phyloP scores from a whole-genome alignment of 2,329 filamentous ascomycete species.

The Fusarium chaquense region DNA sequence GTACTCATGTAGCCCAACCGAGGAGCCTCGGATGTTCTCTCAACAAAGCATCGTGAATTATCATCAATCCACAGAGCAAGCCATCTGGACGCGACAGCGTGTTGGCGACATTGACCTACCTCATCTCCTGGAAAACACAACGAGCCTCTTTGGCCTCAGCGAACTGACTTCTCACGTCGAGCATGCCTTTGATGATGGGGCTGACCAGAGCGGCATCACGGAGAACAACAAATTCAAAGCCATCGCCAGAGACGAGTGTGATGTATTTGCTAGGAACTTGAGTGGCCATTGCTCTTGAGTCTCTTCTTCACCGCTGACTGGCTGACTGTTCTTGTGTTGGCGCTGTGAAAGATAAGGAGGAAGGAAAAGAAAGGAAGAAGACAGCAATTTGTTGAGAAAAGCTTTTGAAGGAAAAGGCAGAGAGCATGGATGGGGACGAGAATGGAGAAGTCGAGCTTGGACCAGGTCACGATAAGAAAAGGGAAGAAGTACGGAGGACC shows the following conservation, averaged over 20 bases:
- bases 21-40: constrained; percentile 56
- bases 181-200: constrained; percentile 78
- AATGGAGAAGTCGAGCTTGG: constrained; percentile 26
- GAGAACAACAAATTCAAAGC: constrained; percentile 80
- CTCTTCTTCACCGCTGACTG: not conserved
- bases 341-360: constrained; percentile 10
- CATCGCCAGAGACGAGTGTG: constrained; percentile 80
- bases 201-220: constrained; percentile 78
- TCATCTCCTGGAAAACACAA: constrained; percentile 78
- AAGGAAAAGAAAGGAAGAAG: constrained; percentile 16
- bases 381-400: constrained; percentile 11
- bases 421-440: constrained; percentile 18
- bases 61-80: constrained; percentile 52
- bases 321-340: not conserved
- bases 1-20: constrained; percentile 62
- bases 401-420: constrained; percentile 21
- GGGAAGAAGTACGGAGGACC: not conserved
- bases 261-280: constrained; percentile 72
- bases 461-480: constrained; percentile 15
- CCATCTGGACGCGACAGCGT: constrained; percentile 25
- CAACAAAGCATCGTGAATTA: constrained; percentile 59
- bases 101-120: constrained; percentile 59
- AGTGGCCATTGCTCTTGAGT: constrained; percentile 40
- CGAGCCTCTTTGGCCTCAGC: constrained; percentile 72
- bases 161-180: constrained; percentile 77